Evolutionary conservation across 495 filamentous ascomycete species (phyloP), one percentile per base, ranked within the genome.

Genomic region (Aspergillus hancockii): DNA sequence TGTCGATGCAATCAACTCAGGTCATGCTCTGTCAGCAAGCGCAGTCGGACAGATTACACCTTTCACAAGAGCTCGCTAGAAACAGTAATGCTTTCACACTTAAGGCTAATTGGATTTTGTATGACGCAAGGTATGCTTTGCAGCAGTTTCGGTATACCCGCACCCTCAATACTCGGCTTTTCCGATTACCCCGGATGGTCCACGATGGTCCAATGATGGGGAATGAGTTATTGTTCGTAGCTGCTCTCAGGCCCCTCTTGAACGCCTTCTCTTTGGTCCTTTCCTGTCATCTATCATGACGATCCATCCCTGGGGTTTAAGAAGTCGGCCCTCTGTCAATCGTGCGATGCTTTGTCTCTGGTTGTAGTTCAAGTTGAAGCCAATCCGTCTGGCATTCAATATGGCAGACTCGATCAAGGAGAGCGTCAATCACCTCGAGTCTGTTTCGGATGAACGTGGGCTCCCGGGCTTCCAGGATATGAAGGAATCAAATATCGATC

Each of bases 371-470:
- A 10, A 36, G 13, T 10, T 36, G 34, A 14, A 36, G 2, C 9
- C 8, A 45, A 45, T 9, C 9, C n/a, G 2, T 19, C n/a, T 18
- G 3, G 5, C 9, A 45, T 19, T 1, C 41, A 45, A 19, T 3
- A 45, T 45, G 41, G 3, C 41, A 14, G 41, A 45, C 9, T 45
- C 41, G 9, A 45, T 45, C 41, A 45, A 45, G 14, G 41, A 45
- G 41, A 12, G 8, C 9, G 9, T 21, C 14, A 45, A 16, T 19
- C 53, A 60, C 22, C 23, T 49, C 41, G 52, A 60, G 18, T 49
- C 51, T 4, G 46, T 56, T 14, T 52, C 52, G 8, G 59, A 55
- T 21, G 59, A 61, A 38, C 18, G 32, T 8, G 59, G 41, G 9
- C 13, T 12, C 32, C 16, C 22, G 10, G 23, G 4, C 23, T 21